phyloP scores from a whole-genome alignment of 208 protist species.

The Acanthamoeba royreba region DNA sequence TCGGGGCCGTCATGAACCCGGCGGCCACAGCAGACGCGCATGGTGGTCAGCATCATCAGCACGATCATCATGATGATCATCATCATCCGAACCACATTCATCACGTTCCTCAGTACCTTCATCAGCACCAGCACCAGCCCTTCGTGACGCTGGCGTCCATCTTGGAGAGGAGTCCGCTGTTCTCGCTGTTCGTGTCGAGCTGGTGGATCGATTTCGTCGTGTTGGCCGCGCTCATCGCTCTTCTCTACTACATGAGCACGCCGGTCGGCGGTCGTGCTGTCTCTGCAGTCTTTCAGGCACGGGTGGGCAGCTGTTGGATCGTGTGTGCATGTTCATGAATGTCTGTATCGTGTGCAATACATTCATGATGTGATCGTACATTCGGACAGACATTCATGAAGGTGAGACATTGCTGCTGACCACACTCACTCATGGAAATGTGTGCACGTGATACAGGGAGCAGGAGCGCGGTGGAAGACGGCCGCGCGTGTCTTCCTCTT shows the following conservation, averaged over 20 bases:
- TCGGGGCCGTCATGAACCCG: neutral
- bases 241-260: neutral
- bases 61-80: neutral
- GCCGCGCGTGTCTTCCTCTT: neutral
- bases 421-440: too few relatives aligned
- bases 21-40: too few relatives aligned
- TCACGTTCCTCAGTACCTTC: neutral
- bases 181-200: neutral
- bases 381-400: too few relatives aligned
- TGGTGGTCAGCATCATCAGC: neutral
- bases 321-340: too few relatives aligned
- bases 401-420: too few relatives aligned
- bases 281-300: neutral
- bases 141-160: neutral
- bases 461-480: neutral
- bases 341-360: too few relatives aligned
- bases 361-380: too few relatives aligned
- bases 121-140: neutral
- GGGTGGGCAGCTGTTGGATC: too few relatives aligned
- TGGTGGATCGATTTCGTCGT: neutral
- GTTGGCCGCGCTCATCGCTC: neutral
- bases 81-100: neutral
- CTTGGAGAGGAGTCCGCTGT: neutral
- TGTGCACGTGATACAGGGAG: too few relatives aligned
- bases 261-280: neutral